Base-by-base conservation (phyloP, 164 flowering plant genomes). In the Sextonia rubra region DNA sequence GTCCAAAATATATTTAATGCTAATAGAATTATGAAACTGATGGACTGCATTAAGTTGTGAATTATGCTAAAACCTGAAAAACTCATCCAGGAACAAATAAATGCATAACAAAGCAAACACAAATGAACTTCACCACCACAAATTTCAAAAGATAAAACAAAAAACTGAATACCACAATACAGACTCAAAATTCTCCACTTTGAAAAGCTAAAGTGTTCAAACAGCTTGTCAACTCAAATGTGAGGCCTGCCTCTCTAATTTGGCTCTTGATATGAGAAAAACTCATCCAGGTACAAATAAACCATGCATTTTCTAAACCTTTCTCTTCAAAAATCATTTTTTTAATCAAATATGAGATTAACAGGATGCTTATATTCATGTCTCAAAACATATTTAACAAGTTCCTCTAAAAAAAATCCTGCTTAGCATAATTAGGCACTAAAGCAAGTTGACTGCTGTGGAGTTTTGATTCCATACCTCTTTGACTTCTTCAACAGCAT, bases 401-500 rank as follows among this genome's bases (percentile, higher is more conserved):
- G 20, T 52, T 52, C 17, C n/a, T 52, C n/a, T 52, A 15, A 3
- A 52, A 48, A 52, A 52, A 20, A 3, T 52, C 44, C 11, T 37
- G 5, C 44, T 3, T 5, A 52, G 58, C 58, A 18, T 52, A 52
- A 52, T 15, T 52, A 52, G 58, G 58, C 58, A 17, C 2, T 5
- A 12, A 5, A 5, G 7, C 2, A 1, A 4, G 17, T 5, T 20
- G 3, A 52, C 18, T 20, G 14, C 58, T 15, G 7, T 52, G 44
- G 44, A 37, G 44, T 37, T 37, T 37, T 37, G 44, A 37, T 47
- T 47, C 15, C 56, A 61, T 80, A 92, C 99, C 97, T 96, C 98
- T 78, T 93, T 92, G 55, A 96, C 97, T 80, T 96, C 99, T 83
- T 96, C 98, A 70, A 96, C 95, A 77, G 88, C 92, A 81, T 79